Base-by-base conservation (phyloP, 441 rosid species). In the Erodium trifolium region DNA sequence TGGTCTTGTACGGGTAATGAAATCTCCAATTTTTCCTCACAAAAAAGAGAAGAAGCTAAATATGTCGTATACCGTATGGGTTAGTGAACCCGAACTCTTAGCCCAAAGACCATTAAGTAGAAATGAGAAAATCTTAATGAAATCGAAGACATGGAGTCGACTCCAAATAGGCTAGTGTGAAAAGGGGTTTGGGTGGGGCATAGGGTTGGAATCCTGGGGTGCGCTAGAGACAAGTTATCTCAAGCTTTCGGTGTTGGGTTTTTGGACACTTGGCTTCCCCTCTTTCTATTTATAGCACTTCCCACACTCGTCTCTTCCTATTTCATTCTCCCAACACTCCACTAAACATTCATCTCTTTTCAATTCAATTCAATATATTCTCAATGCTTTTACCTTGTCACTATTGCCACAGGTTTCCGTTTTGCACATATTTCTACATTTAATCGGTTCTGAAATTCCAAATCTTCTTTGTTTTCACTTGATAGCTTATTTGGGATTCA, bases 241-340 rank as follows among this genome's bases (percentile, higher is more conserved):
- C 51, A 45, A 80, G 87, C 77, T 89, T 87, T 91, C 91, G 95
- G 93, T 81, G 88, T 80, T 9, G 2, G 71, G 49, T 64, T 72
- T 67, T 72, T 63, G 71, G 76, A 68, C 66, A 67, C 19, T 39
- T 59, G 69, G 39, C 55, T 64, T 67, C 70, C 19, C 18, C 65
- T 9, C 49, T 13, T 45, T 62, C 77, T 76, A 80, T 81, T 77
- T 83, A 83, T 75, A 75, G 43, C 63, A 31, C 75, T 12, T 59
- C 43, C 78, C 67, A 39, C 69, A n/a, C 76, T 45, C 80, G 5
- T 69, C 76, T n/a, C 62, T 65, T 75, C 74, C 35, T 18, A 35
- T 65, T 2, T 9, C 12, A 9, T 72, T 47, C 47, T 70, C 49
- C 72, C 37, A 34, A 34, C 37, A 34, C 5, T 34, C 37, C 37